phyloP scores from a whole-genome alignment of 495 filamentous ascomycete species.

The Xanthoparmelia taractica region DNA sequence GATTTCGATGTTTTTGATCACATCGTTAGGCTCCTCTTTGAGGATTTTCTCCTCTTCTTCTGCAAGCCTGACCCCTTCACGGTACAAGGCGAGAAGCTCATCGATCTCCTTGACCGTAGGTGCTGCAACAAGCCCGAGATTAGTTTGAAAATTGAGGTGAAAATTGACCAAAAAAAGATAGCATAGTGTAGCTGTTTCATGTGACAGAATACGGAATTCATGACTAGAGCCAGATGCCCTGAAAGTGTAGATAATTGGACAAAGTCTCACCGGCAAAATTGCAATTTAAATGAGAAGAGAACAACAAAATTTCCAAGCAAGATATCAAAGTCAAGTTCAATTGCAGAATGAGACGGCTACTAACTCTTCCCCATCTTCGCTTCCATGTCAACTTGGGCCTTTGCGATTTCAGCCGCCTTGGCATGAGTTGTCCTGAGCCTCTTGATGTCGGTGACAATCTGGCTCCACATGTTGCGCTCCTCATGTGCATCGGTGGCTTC shows the following conservation, averaged over 20 bases:
- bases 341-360: neutral
- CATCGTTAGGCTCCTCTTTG: conserved; percentile 49
- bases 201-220: neutral
- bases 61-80: conserved; percentile 55
- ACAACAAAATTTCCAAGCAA: neutral
- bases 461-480: conserved; percentile 57
- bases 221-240: neutral
- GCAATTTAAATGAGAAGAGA: neutral
- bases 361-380: conserved; percentile 25
- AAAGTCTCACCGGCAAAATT: neutral
- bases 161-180: neutral
- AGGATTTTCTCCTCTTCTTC: conserved; percentile 56
- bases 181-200: neutral
- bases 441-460: conserved; percentile 49
- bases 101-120: conserved; percentile 25
- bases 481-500: conserved; percentile 45
- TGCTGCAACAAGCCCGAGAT: neutral
- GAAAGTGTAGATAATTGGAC: too few species aligned
- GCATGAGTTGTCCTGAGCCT: conserved; percentile 31
- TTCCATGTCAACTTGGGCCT: conserved; percentile 49
- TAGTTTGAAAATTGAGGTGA: neutral
- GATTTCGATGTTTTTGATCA: conserved; percentile 53
- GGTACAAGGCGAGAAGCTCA: conserved; percentile 49
- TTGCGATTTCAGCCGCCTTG: conserved; percentile 36
- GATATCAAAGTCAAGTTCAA: neutral